Evolutionary conservation across 805 yeast genomes (phyloP), one percentile per base, ranked within the genome.

Genomic region (Jamesozyma rosinii): DNA sequence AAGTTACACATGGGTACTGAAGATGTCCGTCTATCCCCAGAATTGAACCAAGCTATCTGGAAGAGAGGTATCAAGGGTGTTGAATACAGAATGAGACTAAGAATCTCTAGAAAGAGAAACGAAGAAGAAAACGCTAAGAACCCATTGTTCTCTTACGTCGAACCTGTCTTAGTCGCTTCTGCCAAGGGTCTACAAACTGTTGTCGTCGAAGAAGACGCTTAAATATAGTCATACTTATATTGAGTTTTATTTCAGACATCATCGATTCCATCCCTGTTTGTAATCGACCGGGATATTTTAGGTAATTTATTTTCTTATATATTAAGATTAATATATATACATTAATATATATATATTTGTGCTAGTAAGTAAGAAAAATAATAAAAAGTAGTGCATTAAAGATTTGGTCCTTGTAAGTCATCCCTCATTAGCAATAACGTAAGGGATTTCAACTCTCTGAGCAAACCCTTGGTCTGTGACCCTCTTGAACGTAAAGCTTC

Each of bases 1-100:
- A 79, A 85, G 71, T 81, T 86, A 77, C 97, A 90, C 83, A 87
- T 92, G 92, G 97, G 97, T 71, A 92, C 98, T 65, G 74, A 83
- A 57, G 98, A 92, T 72, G 97, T 92, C 72, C 92, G 98, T 80
- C 76, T 92, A 67, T 97, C 90, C 76, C 97, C 98, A 69, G 85
- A 81, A 75, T 79, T 92, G 74, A 92, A 92, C 84, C 92, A 89
- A 75, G 92, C 83, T 69, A 79, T 92, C 77, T 92, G 98, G 98
- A 83, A 86, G 75, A 89, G 95, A 79, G 98, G 98, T 80, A 82
- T 92, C 77, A 88, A 89, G 81, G 97, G 96, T 78, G 95, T 87
- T 67, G 95, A 95, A 71, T 77, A 76, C 86, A 89, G 96, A 82
- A 70, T 92, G 74, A 89, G 98, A 80, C 80, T 92, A 72, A 89